Evolutionary conservation across 257 asterid species (phyloP), one percentile per base, ranked within the genome.

Genomic region (Solanum ossicruentum): DNA sequence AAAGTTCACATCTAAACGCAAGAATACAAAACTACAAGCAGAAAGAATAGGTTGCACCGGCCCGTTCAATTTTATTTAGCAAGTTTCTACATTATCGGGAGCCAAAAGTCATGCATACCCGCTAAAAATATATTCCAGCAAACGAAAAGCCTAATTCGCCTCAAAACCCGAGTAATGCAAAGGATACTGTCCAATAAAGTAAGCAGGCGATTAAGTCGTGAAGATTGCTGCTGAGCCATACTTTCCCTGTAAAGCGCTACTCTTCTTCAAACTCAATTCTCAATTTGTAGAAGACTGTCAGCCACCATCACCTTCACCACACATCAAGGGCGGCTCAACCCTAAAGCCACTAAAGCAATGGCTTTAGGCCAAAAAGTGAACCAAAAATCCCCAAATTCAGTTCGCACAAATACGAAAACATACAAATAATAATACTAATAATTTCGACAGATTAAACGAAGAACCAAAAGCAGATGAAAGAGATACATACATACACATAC

Each of bases 141-240:
- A 75, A 77, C 6, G 12, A 78, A 49, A 78, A 15, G 41, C 16
- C 60, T 21, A 47, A 75, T 21, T 75, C 6, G 12, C 60, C 57
- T 73, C 81, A 45, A 73, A 45, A 4, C 41, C 17, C 12, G 81
- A 21, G 41, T 75, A 81, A 73, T 63, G 78, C 41, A 81, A 84
- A 93, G 98, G 99, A 97, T 97, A 97, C 99, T 92, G 92, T 97
- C 99, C 93, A 97, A 84, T 84, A 97, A 91, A 85, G 99, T 97
- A 85, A 97, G 98, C 86, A 97, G 92, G 85, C 99, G 98, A 58
- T 94, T 88, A 75, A 97, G 99, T 84, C 99, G 94, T 12, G 99
- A 97, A 1, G 99, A 97, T 82, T 87, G 91, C 92, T 95, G 99
- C 87, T 92, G 99, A 90, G 98, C 97, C 99, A 95, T 95, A 57